Percentiles rank a stretch among this genome's conserved stretches.
Evolutionary conservation across 2,329 filamentous ascomycete species (phyloP).

Genomic region (Colletotrichum musicola): DNA sequence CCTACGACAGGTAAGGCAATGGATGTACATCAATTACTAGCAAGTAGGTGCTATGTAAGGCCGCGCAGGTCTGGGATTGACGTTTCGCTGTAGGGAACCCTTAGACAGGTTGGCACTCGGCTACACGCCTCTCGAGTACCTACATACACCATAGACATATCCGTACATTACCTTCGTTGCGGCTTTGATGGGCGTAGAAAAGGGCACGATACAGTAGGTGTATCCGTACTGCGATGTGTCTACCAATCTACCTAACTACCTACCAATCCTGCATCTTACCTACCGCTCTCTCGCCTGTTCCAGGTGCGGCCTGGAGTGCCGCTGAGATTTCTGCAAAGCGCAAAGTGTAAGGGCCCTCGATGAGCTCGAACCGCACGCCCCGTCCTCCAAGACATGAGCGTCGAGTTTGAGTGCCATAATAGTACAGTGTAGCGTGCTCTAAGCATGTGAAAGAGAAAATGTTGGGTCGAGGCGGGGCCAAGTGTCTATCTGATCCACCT

Average conservation of each 20-base stretch:
- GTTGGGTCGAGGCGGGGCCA: conserved; percentile 39
- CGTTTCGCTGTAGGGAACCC: too few species aligned
- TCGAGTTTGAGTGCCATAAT: neutral
- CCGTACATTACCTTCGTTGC: too few species aligned
- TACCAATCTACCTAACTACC: neutral
- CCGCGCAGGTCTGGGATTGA: too few species aligned
- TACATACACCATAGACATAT: too few species aligned
- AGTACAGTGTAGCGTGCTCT: conserved; percentile 3
- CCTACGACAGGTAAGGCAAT: too few species aligned
- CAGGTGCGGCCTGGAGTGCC: neutral
- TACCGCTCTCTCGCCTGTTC: neutral
- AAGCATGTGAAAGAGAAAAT: conserved; percentile 38
- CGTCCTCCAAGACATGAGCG: neutral
- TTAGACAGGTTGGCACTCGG: too few species aligned
- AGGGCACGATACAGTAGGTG: too few species aligned
- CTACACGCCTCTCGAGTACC: too few species aligned
- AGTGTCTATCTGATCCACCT: conserved; percentile 31
- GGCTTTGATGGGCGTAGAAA: too few species aligned
- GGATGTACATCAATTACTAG: too few species aligned
- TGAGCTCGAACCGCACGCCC: conserved; percentile 25
- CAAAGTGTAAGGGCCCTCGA: conserved; percentile 4
- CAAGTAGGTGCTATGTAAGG: too few species aligned
- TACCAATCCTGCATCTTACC: neutral
- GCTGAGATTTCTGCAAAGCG: conserved; percentile 3
- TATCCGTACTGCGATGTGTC: too few species aligned